These are phyloP conservation scores for Rhododendron kiyosumense DNA, from an alignment of 148 eudicot genomes.

Conservation along the genomic window DNA sequence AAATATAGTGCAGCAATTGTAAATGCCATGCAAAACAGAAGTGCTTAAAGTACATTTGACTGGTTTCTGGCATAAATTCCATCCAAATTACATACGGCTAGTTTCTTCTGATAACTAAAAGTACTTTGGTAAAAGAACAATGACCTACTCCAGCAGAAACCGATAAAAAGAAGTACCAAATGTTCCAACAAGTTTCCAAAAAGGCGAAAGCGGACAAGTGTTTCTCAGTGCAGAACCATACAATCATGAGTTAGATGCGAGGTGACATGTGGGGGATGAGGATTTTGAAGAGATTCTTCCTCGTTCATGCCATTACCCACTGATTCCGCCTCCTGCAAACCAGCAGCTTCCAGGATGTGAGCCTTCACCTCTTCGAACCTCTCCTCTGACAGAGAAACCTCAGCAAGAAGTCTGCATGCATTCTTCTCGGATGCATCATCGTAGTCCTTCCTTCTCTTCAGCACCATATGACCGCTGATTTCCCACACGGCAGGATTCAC, in stretches of 20 bases:
- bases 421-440: constrained; percentile 62
- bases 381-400: constrained; percentile 67
- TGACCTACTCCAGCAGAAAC: background rate
- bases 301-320: constrained; percentile 11
- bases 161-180: background rate
- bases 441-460: constrained; percentile 65
- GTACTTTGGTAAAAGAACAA: background rate
- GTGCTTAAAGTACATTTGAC: background rate
- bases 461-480: constrained; percentile 77
- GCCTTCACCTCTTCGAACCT: constrained; percentile 56
- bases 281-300: constrained; percentile 8
- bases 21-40: background rate
- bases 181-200: background rate
- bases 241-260: constrained; percentile 22
- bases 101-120: background rate
- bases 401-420: constrained; percentile 71
- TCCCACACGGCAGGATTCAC: constrained; percentile 92
- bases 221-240: constrained; percentile 19
- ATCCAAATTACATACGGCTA: background rate
- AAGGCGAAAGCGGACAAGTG: background rate
- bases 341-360: constrained; percentile 40
- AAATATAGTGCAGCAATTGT: background rate
- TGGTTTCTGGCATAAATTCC: background rate
- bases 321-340: constrained; percentile 19
- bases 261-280: background rate